Conservation (phyloP, 371 early-diverging fungal genomes). For the Actinomortierella wolfii region DNA sequence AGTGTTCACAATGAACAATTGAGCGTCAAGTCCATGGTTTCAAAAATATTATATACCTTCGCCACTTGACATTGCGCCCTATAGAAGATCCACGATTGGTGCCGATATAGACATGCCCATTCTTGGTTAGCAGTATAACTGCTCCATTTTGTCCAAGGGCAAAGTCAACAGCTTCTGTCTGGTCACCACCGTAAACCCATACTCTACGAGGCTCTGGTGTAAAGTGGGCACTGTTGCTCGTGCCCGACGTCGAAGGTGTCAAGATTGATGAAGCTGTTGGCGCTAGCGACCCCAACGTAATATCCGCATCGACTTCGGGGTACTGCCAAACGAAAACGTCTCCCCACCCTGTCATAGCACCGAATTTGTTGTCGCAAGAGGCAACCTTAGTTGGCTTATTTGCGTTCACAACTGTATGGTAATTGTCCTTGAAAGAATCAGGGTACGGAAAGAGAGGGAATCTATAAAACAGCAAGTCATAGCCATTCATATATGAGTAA, state of each 20-base stretch:
- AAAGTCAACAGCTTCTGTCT: conserved; percentile 48
- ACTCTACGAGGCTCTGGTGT: conserved; percentile 47
- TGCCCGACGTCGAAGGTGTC: conserved; percentile 8
- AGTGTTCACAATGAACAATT: background rate
- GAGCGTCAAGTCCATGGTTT: background rate
- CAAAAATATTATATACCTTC: conserved; percentile 22
- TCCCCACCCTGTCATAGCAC: conserved; percentile 54
- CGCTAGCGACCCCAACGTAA: conserved; percentile 32
- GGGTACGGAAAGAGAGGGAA: conserved; percentile 56
- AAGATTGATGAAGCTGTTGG: conserved; percentile 18
- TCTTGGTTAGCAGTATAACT: conserved; percentile 52
- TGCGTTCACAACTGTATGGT: conserved; percentile 14
- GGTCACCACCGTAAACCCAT: conserved; percentile 45
- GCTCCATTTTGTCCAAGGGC: conserved; percentile 58
- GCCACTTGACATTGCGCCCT: conserved; percentile 40
- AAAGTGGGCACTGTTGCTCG: background rate
- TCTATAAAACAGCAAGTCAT: conserved; percentile 7
- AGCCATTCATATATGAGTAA: too few species aligned
- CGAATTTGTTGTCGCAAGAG: conserved; percentile 55
- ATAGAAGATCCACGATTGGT: conserved; percentile 26
- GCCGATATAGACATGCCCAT: conserved; percentile 60
- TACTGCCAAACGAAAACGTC: conserved; percentile 62
- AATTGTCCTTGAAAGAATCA: conserved; percentile 44
- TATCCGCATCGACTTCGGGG: conserved; percentile 29
- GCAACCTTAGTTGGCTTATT: conserved; percentile 43